Conservation (phyloP, 208 protist species). For the Trichomonas gallinae region DNA sequence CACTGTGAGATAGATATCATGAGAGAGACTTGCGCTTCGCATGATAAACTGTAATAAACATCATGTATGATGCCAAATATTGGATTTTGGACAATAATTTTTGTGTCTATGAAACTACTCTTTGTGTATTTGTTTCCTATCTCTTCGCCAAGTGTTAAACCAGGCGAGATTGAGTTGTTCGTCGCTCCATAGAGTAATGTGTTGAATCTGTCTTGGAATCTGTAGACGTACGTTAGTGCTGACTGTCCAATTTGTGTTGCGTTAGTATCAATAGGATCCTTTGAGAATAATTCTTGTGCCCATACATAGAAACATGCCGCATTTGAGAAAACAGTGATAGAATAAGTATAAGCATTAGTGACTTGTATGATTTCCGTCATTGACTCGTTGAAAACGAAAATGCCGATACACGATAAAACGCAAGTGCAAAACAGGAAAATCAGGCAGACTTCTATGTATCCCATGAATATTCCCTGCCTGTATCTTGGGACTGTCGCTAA, state of each 20-base stretch:
- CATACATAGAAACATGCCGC: neutral
- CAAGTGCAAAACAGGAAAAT: neutral
- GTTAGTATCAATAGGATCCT: neutral
- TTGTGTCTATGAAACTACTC: neutral
- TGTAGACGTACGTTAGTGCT: neutral
- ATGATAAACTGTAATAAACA: neutral
- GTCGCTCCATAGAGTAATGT: neutral
- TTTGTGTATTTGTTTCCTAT: neutral
- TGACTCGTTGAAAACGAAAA: neutral
- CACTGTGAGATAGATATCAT: neutral
- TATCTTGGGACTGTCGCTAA: neutral
- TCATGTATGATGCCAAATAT: neutral
- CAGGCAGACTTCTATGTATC: neutral
- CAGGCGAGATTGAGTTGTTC: neutral
- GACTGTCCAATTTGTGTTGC: neutral
- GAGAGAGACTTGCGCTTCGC: neutral
- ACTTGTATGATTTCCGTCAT: neutral
- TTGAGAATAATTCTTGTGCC: neutral
- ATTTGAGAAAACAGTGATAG: neutral
- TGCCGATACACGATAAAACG: neutral
- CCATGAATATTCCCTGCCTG: neutral
- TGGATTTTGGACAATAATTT: neutral
- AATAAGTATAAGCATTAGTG: neutral
- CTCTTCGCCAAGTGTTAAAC: neutral
- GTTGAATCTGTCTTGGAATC: neutral